Conservation (phyloP, 164 flowering plant species). For the Hamamelis virginiana region DNA sequence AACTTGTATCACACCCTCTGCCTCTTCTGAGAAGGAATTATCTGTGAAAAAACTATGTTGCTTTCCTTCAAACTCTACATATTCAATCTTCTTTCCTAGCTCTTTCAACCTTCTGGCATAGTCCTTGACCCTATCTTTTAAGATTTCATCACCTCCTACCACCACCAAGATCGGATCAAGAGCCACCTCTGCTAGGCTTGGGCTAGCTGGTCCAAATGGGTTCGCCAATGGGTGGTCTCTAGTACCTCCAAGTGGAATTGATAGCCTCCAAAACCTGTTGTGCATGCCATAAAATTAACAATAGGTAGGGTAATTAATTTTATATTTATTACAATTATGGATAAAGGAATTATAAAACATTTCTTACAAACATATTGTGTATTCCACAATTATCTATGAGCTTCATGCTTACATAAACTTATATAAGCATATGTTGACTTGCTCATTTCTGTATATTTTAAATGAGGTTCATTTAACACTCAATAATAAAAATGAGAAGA, state of each 20-base stretch:
- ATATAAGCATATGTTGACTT: too few relatives aligned
- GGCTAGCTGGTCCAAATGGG: slow-evolving; percentile 62
- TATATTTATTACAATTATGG: too few relatives aligned
- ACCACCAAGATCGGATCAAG: slow-evolving; percentile 62
- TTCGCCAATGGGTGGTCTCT: slow-evolving; percentile 68
- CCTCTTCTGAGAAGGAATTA: slow-evolving; percentile 42
- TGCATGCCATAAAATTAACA: too few relatives aligned
- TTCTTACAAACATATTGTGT: too few relatives aligned
- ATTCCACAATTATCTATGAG: too few relatives aligned
- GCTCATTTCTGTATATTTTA: too few relatives aligned
- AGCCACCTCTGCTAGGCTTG: slow-evolving; percentile 30
- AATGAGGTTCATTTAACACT: too few relatives aligned
- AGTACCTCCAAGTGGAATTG: slow-evolving; percentile 55
- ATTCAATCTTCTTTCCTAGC: slow-evolving; percentile 60
- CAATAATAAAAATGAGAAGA: too few relatives aligned
- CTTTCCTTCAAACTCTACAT: slow-evolving; percentile 59
- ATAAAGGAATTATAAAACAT: too few relatives aligned
- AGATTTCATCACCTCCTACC: slow-evolving; percentile 50
- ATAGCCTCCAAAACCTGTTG: slow-evolving; percentile 83
- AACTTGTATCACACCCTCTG: slow-evolving; percentile 39
- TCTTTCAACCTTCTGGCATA: slow-evolving; percentile 44
- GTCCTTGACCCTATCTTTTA: slow-evolving; percentile 55
- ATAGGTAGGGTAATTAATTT: background rate
- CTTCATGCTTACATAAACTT: too few relatives aligned
- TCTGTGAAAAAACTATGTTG: slow-evolving; percentile 78